Percentiles rank a stretch among this genome's conserved stretches.
phyloP scores from a whole-genome alignment of 2,329 filamentous ascomycete genomes.

The Hypoxylon sp. region DNA sequence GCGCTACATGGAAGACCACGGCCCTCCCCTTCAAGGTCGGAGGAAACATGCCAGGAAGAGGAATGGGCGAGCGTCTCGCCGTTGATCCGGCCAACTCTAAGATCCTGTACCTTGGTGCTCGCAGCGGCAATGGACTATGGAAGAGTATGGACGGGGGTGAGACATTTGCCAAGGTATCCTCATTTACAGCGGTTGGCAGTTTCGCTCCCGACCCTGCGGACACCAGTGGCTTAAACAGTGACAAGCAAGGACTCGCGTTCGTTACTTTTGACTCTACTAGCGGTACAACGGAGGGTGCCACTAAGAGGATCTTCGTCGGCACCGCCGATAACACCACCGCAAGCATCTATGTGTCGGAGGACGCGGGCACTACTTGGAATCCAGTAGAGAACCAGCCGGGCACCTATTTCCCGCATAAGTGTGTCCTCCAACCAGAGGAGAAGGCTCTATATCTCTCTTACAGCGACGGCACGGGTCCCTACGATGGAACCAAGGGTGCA shows the following conservation, averaged over 20 bases:
- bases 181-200: slow-evolving; percentile 66
- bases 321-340: slow-evolving; percentile 67
- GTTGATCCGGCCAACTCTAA: slow-evolving; percentile 70
- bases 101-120: slow-evolving; percentile 71
- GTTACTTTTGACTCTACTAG: slow-evolving; percentile 71
- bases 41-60: slow-evolving; percentile 73
- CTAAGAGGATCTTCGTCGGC: slow-evolving; percentile 70
- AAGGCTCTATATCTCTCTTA: slow-evolving; percentile 70
- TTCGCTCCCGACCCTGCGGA: slow-evolving; percentile 64
- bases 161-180: slow-evolving; percentile 66
- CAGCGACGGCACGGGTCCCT: slow-evolving; percentile 69
- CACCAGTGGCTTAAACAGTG: slow-evolving; percentile 60
- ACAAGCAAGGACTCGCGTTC: slow-evolving; percentile 65
- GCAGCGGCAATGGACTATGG: slow-evolving; percentile 72
- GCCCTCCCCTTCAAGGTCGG: slow-evolving; percentile 71
- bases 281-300: slow-evolving; percentile 60
- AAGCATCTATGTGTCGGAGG: slow-evolving; percentile 67
- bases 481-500: slow-evolving; percentile 67
- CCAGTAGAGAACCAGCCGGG: slow-evolving; percentile 65
- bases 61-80: slow-evolving; percentile 71
- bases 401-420: slow-evolving; percentile 68
- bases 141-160: slow-evolving; percentile 70
- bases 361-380: slow-evolving; percentile 68
- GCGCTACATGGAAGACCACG: slow-evolving; percentile 65
- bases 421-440: slow-evolving; percentile 64